Base-by-base conservation (phyloP, 1,284 basidiomycete genomes). In the Anthracocystis panici-leucophaei region DNA sequence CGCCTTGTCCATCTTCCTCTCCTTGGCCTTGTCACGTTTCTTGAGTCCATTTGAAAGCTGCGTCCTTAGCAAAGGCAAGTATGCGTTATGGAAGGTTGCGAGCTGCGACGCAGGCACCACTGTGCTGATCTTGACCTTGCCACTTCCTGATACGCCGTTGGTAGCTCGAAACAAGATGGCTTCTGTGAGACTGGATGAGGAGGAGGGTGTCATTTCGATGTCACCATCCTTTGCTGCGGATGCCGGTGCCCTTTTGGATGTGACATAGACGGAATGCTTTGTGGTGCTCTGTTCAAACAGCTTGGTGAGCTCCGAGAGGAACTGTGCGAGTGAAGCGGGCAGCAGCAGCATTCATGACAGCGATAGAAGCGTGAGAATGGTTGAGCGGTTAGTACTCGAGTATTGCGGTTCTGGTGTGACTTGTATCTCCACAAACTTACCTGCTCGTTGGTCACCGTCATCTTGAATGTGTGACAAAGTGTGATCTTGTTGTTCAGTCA, bases 1-100 rank as follows among this genome's bases (percentile, higher is more conserved):
- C 11, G 65, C 48, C 55, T 84, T 82, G 42, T 84, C 79, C 46
- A 74, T 75, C 54, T 79, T 74, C 20, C 81, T 65, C 69, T 84
- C 83, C 56, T 82, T 84, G 49, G 82, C 82, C 66, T 83, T 82
- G 67, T 84, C 81, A 38, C 80, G 68, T 61, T 82, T 84, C 49
- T 75, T 71, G 48, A 84, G 76, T 21, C 56, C 75, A 16, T 45
- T 55, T 1, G 77, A 66, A 0, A 83, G 76, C 2, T 75, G 69
- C 9, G 73, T 68, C 44, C 82, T 75, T n/a, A 84, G 50, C 42
- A 80, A 50, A 16, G 81, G 57, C 46, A 82, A 56, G 49, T 80
- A 77, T 12, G 69, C 55, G 35, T 54, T 57, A 41, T 80, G 75
- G 55, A 82, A 82, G 0, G 50, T 25, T 7, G 63, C 29, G 3